phyloP scores from a whole-genome alignment of 1,139 yeast species.

The Blastobotrys malaysiensis region DNA sequence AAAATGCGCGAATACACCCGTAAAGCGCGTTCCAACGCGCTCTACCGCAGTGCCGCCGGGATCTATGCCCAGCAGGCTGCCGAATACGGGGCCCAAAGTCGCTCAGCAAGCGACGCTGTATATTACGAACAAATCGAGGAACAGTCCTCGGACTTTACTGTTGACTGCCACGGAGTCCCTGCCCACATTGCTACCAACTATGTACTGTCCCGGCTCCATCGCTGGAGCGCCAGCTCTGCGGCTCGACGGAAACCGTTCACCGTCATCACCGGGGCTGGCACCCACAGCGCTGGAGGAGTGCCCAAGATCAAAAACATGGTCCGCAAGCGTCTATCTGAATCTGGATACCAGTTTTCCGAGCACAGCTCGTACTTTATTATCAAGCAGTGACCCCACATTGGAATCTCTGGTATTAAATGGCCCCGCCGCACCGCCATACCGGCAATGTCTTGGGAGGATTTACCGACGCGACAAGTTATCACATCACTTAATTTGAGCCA shows the following conservation, averaged over 20 bases:
- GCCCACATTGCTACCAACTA: constrained; percentile 23
- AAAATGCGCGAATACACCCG: constrained; percentile 17
- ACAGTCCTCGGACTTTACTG: constrained; percentile 16
- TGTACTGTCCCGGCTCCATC: constrained; percentile 9
- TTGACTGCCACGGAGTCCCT: constrained; percentile 30
- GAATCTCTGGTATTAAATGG: too few species aligned
- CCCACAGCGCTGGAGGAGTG: constrained; percentile 28
- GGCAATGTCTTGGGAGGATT: neutral
- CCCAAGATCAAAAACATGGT: constrained; percentile 31
- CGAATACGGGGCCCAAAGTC: constrained; percentile 14
- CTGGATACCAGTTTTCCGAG: constrained; percentile 21
- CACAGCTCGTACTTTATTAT: constrained; percentile 6
- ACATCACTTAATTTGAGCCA: neutral
- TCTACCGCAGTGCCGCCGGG: constrained; percentile 26
- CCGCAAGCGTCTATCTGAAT: constrained; percentile 20
- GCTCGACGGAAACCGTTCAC: constrained; percentile 24
- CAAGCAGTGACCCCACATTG: neutral
- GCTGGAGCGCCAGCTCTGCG: constrained; percentile 19
- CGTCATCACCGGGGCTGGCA: constrained; percentile 32
- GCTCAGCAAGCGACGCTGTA: constrained; percentile 14
- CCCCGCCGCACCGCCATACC: too few species aligned
- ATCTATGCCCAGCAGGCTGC: constrained; percentile 23
- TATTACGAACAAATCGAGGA: constrained; percentile 14
- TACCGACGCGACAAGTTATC: neutral
- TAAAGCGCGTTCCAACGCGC: constrained; percentile 24